A percentile compares a stretch with the other conserved stretches of the same genome.
These are phyloP conservation scores for Trametes pubescens DNA, from an alignment of 1,284 basidiomycete genomes.

Conservation along the genomic window DNA sequence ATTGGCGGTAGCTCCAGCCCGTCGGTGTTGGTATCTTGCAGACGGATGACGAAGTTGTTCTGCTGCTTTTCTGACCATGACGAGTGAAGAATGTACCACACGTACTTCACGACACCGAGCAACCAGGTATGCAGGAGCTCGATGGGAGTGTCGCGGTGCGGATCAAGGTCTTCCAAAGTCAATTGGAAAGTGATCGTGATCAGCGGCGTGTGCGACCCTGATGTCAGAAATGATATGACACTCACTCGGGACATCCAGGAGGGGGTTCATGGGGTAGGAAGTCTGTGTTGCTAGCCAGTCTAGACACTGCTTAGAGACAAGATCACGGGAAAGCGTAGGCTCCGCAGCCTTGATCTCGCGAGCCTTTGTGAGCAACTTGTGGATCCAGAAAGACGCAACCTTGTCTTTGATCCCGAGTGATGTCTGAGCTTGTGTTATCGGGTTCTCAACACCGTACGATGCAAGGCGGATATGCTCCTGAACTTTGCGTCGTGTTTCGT, in stretches of 20 bases:
- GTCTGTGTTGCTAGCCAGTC: background rate
- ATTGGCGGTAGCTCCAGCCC: slow-evolving; percentile 26
- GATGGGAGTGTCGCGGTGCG: slow-evolving; percentile 43
- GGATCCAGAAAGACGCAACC: slow-evolving; percentile 15
- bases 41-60: background rate
- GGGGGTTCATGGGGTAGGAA: background rate
- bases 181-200: background rate
- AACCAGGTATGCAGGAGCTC: slow-evolving; percentile 47
- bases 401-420: slow-evolving; percentile 23
- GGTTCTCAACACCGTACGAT: slow-evolving; percentile 1
- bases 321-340: no score
- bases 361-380: background rate
- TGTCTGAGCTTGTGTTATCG: background rate
- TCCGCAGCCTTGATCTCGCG: no score
- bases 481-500: background rate
- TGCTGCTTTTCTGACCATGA: slow-evolving; percentile 20
- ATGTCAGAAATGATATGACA: no score
- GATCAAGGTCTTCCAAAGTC: slow-evolving; percentile 38
- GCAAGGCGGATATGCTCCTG: background rate
- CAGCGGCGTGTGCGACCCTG: background rate
- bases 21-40: background rate
- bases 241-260: background rate
- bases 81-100: slow-evolving; percentile 30
- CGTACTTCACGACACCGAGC: slow-evolving; percentile 46
- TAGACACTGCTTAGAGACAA: background rate